phyloP scores from a whole-genome alignment of 768 basidiomycete genomes.

The Hortiboletus campestris region DNA sequence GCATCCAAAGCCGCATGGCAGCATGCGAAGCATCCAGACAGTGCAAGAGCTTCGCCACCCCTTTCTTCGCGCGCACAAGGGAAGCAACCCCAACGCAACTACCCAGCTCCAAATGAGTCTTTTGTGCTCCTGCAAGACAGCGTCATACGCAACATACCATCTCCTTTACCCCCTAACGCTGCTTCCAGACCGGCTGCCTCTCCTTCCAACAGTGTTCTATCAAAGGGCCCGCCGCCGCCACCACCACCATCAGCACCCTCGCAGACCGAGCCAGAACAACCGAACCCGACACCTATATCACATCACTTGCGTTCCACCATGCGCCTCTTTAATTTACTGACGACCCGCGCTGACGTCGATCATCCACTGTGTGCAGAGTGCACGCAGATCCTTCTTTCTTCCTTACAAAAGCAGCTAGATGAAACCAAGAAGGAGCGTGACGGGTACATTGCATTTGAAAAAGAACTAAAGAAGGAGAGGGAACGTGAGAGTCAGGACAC shows the following conservation, averaged over 20 bases:
- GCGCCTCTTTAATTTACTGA: conserved; percentile 73
- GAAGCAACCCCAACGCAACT: conserved; percentile 56
- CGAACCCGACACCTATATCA: conserved; percentile 70
- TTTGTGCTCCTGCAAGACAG: conserved; percentile 91
- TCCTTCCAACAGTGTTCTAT: conserved; percentile 32
- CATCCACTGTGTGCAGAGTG: conserved; percentile 97
- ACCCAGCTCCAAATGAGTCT: conserved; percentile 73
- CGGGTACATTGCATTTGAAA: conserved; percentile 91
- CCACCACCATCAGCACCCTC: conserved; percentile 29
- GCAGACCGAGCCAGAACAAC: conserved; percentile 50
- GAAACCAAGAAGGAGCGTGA: conserved; percentile 91
- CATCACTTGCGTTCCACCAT: conserved; percentile 75
- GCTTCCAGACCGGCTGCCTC: conserved; percentile 43
- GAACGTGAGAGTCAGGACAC: conserved; percentile 66
- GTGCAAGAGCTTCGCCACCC: conserved; percentile 34
- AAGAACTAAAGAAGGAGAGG: conserved; percentile 77
- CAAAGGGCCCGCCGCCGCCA: conserved; percentile 27
- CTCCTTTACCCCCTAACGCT: conserved; percentile 43
- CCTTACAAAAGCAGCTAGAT: conserved; percentile 77
- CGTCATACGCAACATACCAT: conserved; percentile 67
- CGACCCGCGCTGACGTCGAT: conserved; percentile 76
- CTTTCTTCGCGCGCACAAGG: conserved; percentile 56
- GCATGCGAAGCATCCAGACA: conserved; percentile 44
- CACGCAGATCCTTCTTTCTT: conserved; percentile 74
- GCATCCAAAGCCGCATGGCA: conserved; percentile 65